Evolutionary conservation across 768 basidiomycete species (phyloP).

Genomic region (Mycena rebaudengoi): DNA sequence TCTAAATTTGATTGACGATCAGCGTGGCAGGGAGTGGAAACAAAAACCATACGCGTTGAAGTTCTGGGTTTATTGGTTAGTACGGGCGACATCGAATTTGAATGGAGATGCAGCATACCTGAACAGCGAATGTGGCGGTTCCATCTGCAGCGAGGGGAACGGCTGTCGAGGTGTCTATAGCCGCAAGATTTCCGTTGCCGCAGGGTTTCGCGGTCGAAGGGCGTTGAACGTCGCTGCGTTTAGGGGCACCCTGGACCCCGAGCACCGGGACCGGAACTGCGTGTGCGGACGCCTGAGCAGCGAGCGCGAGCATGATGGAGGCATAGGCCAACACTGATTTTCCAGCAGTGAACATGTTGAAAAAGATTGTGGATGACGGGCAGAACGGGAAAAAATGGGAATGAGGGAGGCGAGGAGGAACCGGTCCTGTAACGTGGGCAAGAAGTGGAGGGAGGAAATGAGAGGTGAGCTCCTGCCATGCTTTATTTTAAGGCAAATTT

Average conservation of each 20-base stretch:
- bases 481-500: not conserved
- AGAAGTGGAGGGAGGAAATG: conserved; percentile 17
- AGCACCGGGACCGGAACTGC: conserved; percentile 20
- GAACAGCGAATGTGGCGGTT: too few relatives aligned
- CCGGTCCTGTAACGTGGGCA: conserved; percentile 26
- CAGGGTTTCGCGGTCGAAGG: conserved; percentile 26
- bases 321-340: conserved; percentile 25
- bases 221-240: conserved; percentile 28
- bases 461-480: not conserved
- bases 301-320: conserved; percentile 21
- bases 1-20: not conserved
- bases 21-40: not conserved
- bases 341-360: conserved; percentile 23
- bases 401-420: conserved; percentile 14
- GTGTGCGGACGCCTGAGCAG: conserved; percentile 20
- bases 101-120: too few relatives aligned
- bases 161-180: conserved; percentile 30
- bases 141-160: conserved; percentile 35
- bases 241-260: conserved; percentile 24
- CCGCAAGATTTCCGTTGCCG: conserved; percentile 24
- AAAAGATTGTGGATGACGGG: not conserved
- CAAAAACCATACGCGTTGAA: conserved; percentile 43
- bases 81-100: too few relatives aligned
- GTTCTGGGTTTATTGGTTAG: conserved; percentile 35
- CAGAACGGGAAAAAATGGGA: conserved; percentile 6